Conservation (phyloP, 1,139 yeast species). For the Debaryomyces sp. region DNA sequence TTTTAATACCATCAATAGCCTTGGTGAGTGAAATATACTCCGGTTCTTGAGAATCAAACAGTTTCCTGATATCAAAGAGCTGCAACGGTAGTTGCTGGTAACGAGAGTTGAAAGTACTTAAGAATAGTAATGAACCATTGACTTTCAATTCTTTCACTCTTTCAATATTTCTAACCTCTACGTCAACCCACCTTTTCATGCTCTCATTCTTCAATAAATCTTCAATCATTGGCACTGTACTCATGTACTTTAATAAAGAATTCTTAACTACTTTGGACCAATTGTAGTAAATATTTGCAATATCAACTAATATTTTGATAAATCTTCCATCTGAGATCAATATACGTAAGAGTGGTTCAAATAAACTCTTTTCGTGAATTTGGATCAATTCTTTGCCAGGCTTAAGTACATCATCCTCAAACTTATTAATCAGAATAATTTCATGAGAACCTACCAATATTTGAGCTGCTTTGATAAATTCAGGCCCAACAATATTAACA, state of each 20-base stretch:
- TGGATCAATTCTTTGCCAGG: constrained; percentile 65
- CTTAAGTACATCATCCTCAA: constrained; percentile 61
- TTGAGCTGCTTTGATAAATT: constrained; percentile 51
- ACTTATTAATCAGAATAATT: constrained; percentile 42
- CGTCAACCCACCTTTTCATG: constrained; percentile 56
- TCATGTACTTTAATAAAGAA: constrained; percentile 63
- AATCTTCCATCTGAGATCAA: constrained; percentile 63
- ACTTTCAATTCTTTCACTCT: constrained; percentile 49
- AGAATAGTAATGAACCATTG: constrained; percentile 62
- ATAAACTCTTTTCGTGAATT: constrained; percentile 56
- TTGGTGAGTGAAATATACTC: constrained; percentile 58
- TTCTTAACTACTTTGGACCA: constrained; percentile 67
- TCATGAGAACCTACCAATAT: constrained; percentile 37
- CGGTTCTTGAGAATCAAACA: constrained; percentile 45
- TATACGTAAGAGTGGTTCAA: constrained; percentile 52
- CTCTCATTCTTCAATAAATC: constrained; percentile 42
- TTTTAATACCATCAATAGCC: constrained; percentile 50
- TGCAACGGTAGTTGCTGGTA: constrained; percentile 73
- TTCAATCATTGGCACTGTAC: constrained; percentile 38
- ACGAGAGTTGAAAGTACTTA: constrained; percentile 77
- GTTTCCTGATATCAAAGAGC: constrained; percentile 59
- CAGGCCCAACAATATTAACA: constrained; percentile 51
- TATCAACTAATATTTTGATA: constrained; percentile 49
- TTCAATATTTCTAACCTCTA: constrained; percentile 41
- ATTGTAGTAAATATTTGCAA: constrained; percentile 63